Percentiles rank a stretch among this genome's conserved stretches.
Conservation (phyloP, 768 basidiomycete species). For the Lentinula sp. region DNA sequence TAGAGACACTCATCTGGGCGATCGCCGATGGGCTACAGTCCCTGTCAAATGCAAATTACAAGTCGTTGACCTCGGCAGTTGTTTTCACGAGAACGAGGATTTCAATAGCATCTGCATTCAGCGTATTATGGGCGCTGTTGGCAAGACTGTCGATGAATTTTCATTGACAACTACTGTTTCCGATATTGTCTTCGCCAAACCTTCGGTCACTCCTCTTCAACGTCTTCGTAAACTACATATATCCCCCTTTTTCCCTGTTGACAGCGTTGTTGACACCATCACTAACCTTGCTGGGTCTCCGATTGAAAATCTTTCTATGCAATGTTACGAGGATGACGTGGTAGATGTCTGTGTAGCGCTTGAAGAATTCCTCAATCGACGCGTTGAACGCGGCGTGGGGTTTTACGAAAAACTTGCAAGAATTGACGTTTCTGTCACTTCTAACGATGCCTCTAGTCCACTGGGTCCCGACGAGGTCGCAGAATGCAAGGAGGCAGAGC, state of each 20-base stretch:
- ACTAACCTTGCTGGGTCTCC: constrained; percentile 53
- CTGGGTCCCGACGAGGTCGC: constrained; percentile 29
- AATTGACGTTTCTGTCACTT: constrained; percentile 45
- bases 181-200: constrained; percentile 35
- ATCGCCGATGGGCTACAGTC: constrained; percentile 49
- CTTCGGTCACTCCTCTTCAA: constrained; percentile 37
- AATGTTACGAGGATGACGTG: constrained; percentile 59
- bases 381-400: constrained; percentile 39
- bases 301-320: constrained; percentile 50
- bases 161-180: constrained; percentile 45
- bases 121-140: constrained; percentile 56
- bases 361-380: constrained; percentile 48
- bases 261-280: constrained; percentile 54
- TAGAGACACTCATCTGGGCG: constrained; percentile 68
- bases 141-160: constrained; percentile 48
- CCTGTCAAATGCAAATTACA: constrained; percentile 46
- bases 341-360: constrained; percentile 55
- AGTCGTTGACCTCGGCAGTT: constrained; percentile 52
- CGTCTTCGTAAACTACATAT: constrained; percentile 53
- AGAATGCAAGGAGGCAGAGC: constrained; percentile 33
- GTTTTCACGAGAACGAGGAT: constrained; percentile 46
- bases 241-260: constrained; percentile 56
- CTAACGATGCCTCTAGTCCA: constrained; percentile 20
- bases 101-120: constrained; percentile 51
- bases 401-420: constrained; percentile 45